Evolutionary conservation across 208 protist species (phyloP).

Genomic region (Angomonas deanei): DNA sequence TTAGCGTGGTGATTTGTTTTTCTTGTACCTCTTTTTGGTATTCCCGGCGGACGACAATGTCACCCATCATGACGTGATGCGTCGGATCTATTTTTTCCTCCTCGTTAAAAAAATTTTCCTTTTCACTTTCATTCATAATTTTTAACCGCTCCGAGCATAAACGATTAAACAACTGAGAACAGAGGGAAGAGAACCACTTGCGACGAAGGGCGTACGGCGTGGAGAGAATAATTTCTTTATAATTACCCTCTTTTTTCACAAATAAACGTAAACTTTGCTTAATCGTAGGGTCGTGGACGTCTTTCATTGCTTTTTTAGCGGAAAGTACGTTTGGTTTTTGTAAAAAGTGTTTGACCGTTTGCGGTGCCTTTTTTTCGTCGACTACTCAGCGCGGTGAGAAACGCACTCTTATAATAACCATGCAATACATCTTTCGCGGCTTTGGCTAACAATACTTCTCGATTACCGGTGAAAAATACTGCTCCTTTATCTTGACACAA

Average conservation of each 20-base stretch:
- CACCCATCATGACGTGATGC: conserved; percentile 46
- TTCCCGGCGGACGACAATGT: conserved; percentile 61
- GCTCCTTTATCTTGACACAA: neutral
- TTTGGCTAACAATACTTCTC: neutral
- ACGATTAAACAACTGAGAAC: conserved; percentile 69
- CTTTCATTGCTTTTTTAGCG: neutral
- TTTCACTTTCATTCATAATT: neutral
- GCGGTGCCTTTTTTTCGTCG: neutral
- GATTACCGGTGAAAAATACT: neutral
- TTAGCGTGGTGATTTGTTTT: conserved; percentile 57
- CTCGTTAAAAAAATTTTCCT: neutral
- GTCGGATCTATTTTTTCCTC: too few relatives aligned
- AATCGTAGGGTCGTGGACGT: neutral
- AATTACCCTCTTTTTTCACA: neutral
- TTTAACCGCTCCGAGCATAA: conserved; percentile 72
- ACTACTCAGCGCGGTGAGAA: neutral
- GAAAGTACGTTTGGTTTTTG: neutral
- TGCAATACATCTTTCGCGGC: neutral
- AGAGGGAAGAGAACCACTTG: conserved; percentile 75
- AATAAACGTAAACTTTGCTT: neutral
- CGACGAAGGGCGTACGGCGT: conserved; percentile 72
- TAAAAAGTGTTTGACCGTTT: neutral
- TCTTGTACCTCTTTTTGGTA: conserved; percentile 52
- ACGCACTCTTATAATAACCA: neutral
- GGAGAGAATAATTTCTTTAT: neutral